A percentile compares a stretch with the other conserved stretches of the same genome.
These are phyloP conservation scores for carrot (Daucus carota) DNA, from an alignment of 129 eudicot species.

Conservation along the genomic window DH1_v3.0 NC_030386.2:37696001-37696500, in stretches of 20 bases:
- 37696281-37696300: background rate
- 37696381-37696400: constrained; percentile 83
- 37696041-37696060: background rate
- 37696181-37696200: background rate
- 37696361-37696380: constrained; percentile 71
- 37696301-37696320: background rate
- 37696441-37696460: constrained; percentile 88
- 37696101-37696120: too few species aligned
- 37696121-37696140: too few species aligned
- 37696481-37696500: constrained; percentile 93
- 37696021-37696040: background rate
- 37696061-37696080: background rate
- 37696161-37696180: background rate
- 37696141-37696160: background rate
- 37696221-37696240: background rate
- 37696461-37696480: constrained; percentile 94
- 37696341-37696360: background rate
- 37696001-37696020: background rate
- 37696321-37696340: background rate
- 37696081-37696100: too few species aligned
- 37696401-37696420: constrained; percentile 91
- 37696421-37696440: constrained; percentile 95
- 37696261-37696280: background rate
- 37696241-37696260: background rate
- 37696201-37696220: background rate